These are phyloP conservation scores for Pseudocercospora cruenta DNA, from an alignment of 2,329 filamentous ascomycete genomes.

Conservation along the genomic window DNA sequence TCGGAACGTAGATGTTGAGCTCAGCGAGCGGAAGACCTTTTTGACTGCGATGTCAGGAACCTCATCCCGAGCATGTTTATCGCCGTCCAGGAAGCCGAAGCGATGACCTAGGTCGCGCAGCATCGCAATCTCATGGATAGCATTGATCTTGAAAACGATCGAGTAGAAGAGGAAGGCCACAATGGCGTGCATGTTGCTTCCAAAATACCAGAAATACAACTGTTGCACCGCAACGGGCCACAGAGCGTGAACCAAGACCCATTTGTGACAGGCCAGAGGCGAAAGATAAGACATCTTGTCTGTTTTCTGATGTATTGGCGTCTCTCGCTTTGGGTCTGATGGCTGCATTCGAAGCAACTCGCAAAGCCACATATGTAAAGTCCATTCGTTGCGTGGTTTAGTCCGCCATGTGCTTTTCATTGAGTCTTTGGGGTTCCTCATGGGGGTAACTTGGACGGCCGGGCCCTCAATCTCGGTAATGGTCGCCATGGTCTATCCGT, in stretches of 20 bases:
- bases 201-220: slow-evolving; percentile 37
- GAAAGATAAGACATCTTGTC: slow-evolving; percentile 47
- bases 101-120: slow-evolving; percentile 45
- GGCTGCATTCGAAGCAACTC: slow-evolving; percentile 23
- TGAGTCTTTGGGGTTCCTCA: slow-evolving; percentile 18
- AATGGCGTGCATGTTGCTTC: slow-evolving; percentile 37
- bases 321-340: slow-evolving; percentile 32
- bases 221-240: slow-evolving; percentile 47
- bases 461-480: neutral
- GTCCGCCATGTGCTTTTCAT: slow-evolving; percentile 30
- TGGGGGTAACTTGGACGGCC: neutral
- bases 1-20: slow-evolving; percentile 23
- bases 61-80: slow-evolving; percentile 49
- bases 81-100: slow-evolving; percentile 50
- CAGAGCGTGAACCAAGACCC: slow-evolving; percentile 45
- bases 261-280: slow-evolving; percentile 42
- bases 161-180: slow-evolving; percentile 46
- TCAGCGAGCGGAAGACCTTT: slow-evolving; percentile 25
- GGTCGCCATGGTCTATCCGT: neutral
- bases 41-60: slow-evolving; percentile 42
- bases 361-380: slow-evolving; percentile 19
- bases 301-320: slow-evolving; percentile 46
- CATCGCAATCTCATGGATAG: slow-evolving; percentile 45
- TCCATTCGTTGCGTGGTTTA: slow-evolving; percentile 17
- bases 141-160: slow-evolving; percentile 44